phyloP scores from a whole-genome alignment of 345 rosid genomes.

The Triadica sebifera region DNA sequence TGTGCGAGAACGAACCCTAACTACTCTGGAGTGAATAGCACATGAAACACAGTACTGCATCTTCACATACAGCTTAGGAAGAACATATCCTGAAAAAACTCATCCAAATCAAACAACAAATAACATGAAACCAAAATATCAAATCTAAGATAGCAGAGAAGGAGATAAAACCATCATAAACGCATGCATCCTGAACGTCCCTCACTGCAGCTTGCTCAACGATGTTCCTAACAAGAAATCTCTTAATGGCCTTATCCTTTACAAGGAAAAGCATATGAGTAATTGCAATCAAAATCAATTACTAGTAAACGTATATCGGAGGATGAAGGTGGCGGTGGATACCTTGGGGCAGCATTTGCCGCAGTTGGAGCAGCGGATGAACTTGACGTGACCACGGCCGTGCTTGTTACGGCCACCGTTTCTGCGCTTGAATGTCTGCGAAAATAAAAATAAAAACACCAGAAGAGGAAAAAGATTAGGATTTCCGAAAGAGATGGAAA shows the following conservation, averaged over 20 bases:
- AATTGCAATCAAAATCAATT: neutral
- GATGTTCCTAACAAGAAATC: conserved; percentile 87
- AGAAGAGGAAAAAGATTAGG: no score
- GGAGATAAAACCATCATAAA: conserved; percentile 52
- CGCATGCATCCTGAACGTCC: conserved; percentile 87
- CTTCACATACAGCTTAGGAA: conserved; percentile 81
- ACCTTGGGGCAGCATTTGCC: conserved; percentile 94
- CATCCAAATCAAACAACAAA: neutral
- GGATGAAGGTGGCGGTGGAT: neutral
- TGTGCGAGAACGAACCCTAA: conserved; percentile 82
- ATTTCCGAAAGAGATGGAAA: neutral
- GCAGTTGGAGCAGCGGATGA: conserved; percentile 89
- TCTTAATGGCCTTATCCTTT: conserved; percentile 83
- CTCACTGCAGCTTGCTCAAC: conserved; percentile 91
- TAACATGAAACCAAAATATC: neutral
- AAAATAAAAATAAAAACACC: neutral
- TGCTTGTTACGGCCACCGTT: conserved; percentile 97
- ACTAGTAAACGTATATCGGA: no score
- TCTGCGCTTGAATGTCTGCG: conserved; percentile 83
- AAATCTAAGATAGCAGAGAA: neutral
- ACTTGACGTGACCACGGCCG: conserved; percentile 84
- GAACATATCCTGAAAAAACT: conserved; percentile 46
- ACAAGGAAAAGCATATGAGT: neutral
- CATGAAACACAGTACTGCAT: conserved; percentile 92
- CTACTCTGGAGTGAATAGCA: conserved; percentile 96